Evolutionary conservation across 768 basidiomycete genomes (phyloP), one percentile per base, ranked within the genome.

Genomic region (Asterophora lycoperdoides): DNA sequence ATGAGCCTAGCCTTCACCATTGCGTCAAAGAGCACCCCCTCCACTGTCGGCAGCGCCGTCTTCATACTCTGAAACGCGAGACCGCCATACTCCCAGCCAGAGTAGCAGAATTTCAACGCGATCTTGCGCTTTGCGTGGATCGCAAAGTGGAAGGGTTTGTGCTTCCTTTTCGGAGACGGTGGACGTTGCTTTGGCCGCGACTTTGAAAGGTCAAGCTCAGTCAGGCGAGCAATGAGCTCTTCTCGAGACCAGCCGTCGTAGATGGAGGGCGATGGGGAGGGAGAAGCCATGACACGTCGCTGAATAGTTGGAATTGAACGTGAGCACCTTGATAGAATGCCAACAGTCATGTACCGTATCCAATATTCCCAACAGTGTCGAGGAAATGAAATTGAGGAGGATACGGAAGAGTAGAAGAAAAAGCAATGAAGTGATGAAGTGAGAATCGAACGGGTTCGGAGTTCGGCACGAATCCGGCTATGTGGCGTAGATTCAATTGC

Each of bases 81-180:
- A 10, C 95, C 96, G 47, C 85, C 83, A 63, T 95, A 97, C 20
- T 89, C 86, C 81, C 84, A 88, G 11, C 95, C 95, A 37, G 90
- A 81, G 60, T 97, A 99, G 62, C 83, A 86, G 63, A 98, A 91
- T 60, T 90, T 87, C 45, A 99, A 73, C 1, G 96, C 96, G 52
- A 99, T 92, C 69, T 97, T 97, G 44, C 89, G 86, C 32, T 76
- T 75, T 6, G 89, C 79, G 60, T 92, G 77, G 4, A 77, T 69
- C 17, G 77, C 64, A 64, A 92, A 89, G 51, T 82, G 67, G 62
- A 91, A 90, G 44, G 43, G 18, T 48, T 59, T 60, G 29, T 60
- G 68, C 30, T 37, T 52, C 13, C 36, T 41, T 43, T 62, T 60
- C 20, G 45, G 60, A 28, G 48, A 64, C 40, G 56, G 64, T 43